Conservation (phyloP, 805 yeast genomes). For the Pichia eremophila region DNA sequence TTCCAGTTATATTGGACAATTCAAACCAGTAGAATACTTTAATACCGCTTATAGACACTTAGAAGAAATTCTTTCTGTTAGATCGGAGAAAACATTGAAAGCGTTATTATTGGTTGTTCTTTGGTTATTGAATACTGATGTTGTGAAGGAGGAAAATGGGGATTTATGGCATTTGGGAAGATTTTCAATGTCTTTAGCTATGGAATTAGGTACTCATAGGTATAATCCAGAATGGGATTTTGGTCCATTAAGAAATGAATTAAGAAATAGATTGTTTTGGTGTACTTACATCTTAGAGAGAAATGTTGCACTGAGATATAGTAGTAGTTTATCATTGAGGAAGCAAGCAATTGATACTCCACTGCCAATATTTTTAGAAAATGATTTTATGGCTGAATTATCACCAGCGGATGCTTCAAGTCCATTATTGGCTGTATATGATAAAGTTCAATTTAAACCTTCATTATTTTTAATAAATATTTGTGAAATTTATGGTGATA, state of each 20-base stretch:
- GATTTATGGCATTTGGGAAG: constrained; percentile 20
- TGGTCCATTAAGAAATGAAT: constrained; percentile 15
- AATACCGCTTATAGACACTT: constrained; percentile 18
- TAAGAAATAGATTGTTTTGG: constrained; percentile 20
- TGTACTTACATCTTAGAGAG: constrained; percentile 18
- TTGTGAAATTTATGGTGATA: constrained; percentile 17
- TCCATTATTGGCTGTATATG: constrained; percentile 4
- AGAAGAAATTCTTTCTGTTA: constrained; percentile 14
- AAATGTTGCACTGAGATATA: constrained; percentile 19
- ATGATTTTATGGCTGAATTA: constrained; percentile 11
- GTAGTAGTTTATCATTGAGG: constrained; percentile 18
- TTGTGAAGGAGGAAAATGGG: constrained; percentile 18
- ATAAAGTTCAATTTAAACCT: constrained; percentile 15
- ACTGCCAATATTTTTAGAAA: constrained; percentile 13
- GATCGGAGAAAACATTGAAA: constrained; percentile 18
- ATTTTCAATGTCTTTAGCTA: constrained; percentile 20
- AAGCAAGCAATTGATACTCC: constrained; percentile 22
- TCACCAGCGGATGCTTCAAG: neutral
- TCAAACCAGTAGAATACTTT: constrained; percentile 15
- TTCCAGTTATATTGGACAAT: constrained; percentile 10
- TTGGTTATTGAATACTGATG: constrained; percentile 17
- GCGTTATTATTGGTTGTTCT: constrained; percentile 15
- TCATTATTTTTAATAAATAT: constrained; percentile 13
- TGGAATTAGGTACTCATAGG: constrained; percentile 21
- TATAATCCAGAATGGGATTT: constrained; percentile 21